Percentiles rank a stretch among this genome's conserved stretches.
These are phyloP conservation scores for Chlamydomonas applanata DNA, from an alignment of 139 green algal species.

Conservation along the genomic window DNA sequence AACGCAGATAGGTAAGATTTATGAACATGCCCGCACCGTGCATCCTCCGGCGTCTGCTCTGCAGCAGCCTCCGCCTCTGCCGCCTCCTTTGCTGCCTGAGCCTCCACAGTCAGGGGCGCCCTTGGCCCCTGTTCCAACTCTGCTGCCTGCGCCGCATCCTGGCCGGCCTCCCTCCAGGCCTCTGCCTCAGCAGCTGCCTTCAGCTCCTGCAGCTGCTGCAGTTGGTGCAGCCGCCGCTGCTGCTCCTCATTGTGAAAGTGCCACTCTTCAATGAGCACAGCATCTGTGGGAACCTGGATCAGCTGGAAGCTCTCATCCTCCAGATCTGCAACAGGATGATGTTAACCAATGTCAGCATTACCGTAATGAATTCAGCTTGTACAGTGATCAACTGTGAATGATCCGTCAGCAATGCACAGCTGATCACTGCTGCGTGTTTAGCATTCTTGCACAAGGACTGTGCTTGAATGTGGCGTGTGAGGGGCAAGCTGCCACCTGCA, in stretches of 20 bases:
- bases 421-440: too few species aligned
- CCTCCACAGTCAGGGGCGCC: neutral
- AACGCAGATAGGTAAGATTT: too few species aligned
- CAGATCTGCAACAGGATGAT: neutral
- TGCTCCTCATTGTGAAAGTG: neutral
- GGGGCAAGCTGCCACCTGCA: too few species aligned
- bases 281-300: neutral
- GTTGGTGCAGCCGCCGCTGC: neutral
- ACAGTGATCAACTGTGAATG: too few species aligned
- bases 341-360: too few species aligned
- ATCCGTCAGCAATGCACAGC: too few species aligned
- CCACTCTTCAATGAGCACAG: neutral
- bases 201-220: neutral
- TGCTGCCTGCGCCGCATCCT: neutral
- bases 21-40: too few species aligned
- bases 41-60: too few species aligned
- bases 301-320: neutral
- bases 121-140: neutral
- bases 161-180: neutral
- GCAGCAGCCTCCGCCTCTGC: neutral
- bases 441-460: too few species aligned
- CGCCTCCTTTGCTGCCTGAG: neutral
- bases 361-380: too few species aligned
- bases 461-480: too few species aligned
- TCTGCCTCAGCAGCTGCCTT: neutral